These are phyloP conservation scores for Apium graveolens DNA, from an alignment of 129 eudicot genomes.

Conservation along the genomic window DNA sequence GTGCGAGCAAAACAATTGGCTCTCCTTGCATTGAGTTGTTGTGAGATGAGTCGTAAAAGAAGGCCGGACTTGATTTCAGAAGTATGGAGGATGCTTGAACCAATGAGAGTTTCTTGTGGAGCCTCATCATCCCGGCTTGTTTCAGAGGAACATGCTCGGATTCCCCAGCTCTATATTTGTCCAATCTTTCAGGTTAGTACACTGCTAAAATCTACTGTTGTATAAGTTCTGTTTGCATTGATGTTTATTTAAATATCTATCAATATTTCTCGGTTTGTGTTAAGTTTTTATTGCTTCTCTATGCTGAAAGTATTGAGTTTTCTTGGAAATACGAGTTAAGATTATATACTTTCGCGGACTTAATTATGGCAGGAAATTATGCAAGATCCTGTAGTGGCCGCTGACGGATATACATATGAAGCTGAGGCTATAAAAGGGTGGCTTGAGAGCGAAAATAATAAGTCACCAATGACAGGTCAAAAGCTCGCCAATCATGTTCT, in stretches of 20 bases:
- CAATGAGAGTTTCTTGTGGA: slow-evolving; percentile 74
- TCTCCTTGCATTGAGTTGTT: slow-evolving; percentile 62
- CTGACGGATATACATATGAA: slow-evolving; percentile 88
- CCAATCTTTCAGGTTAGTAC: slow-evolving; percentile 84
- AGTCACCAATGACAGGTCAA: slow-evolving; percentile 80
- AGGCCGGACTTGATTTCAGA: slow-evolving; percentile 78
- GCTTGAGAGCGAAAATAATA: slow-evolving; percentile 49
- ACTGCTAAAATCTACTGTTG: background rate
- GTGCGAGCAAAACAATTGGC: slow-evolving; percentile 89
- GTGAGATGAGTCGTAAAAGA: slow-evolving; percentile 38
- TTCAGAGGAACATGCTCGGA: slow-evolving; percentile 37
- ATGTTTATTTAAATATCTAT: too few relatives aligned
- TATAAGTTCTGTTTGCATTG: background rate
- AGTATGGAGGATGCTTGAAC: slow-evolving; percentile 83
- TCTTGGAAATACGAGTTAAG: background rate
- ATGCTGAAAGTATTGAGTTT: background rate
- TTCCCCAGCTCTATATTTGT: slow-evolving; percentile 67
- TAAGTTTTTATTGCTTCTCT: background rate
- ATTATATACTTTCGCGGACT: background rate
- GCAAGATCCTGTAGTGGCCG: slow-evolving; percentile 83
- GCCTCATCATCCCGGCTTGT: slow-evolving; percentile 33
- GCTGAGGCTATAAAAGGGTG: slow-evolving; percentile 59
- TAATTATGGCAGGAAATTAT: slow-evolving; percentile 49
- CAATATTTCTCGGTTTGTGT: too few relatives aligned
- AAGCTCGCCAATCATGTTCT: slow-evolving; percentile 51